A percentile compares a stretch with the other conserved stretches of the same genome.
Conservation (phyloP, 371 early-diverging fungal genomes). For the Blakeslea trispora region DNA sequence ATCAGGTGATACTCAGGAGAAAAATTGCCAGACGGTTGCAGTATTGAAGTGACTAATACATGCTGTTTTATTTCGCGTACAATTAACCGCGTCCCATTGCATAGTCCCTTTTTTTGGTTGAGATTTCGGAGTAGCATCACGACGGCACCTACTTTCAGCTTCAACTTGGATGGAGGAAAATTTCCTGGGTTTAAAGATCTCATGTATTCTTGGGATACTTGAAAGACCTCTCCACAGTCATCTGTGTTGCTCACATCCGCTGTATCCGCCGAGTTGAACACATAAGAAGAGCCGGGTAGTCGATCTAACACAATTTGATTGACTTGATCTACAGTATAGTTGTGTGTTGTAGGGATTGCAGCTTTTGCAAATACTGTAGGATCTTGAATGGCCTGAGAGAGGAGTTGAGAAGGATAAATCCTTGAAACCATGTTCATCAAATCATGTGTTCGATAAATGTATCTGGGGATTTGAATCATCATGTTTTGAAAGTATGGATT, state of each 20-base stretch:
- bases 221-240: background rate
- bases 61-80: too few relatives aligned
- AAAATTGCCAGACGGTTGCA: too few relatives aligned
- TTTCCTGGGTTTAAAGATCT: background rate
- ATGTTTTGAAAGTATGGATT: too few relatives aligned
- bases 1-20: too few relatives aligned
- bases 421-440: too few relatives aligned
- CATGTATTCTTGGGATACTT: background rate
- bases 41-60: too few relatives aligned
- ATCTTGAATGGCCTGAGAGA: too few relatives aligned
- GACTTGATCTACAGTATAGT: background rate
- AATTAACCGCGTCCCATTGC: constrained; percentile 22
- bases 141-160: background rate
- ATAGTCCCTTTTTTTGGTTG: constrained; percentile 16
- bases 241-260: background rate
- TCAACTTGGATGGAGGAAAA: background rate
- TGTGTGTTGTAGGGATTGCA: background rate
- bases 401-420: too few relatives aligned
- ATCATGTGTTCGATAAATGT: too few relatives aligned
- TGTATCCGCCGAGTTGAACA: background rate
- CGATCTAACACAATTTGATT: background rate
- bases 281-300: background rate
- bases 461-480: too few relatives aligned
- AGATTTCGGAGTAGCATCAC: background rate
- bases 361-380: background rate